A percentile compares a stretch with the other conserved stretches of the same genome.
These are phyloP conservation scores for Oenanthe sinensis DNA, from an alignment of 129 eudicot species.

Conservation along the genomic window DNA sequence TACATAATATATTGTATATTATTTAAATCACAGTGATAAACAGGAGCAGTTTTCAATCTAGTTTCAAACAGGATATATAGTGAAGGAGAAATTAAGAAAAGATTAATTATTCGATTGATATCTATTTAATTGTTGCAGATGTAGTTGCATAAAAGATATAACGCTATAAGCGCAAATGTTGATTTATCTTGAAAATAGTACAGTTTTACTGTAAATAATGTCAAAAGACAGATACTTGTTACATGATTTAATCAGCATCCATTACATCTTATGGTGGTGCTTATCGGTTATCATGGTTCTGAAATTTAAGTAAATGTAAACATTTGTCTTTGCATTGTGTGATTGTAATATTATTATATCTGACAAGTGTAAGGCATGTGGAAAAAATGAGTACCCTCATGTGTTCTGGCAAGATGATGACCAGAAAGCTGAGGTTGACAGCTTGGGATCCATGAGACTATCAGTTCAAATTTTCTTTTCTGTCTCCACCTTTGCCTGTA, in stretches of 20 bases:
- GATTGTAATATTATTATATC: neutral
- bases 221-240: neutral
- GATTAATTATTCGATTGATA: too few relatives aligned
- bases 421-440: neutral
- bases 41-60: neutral
- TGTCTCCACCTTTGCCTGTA: neutral
- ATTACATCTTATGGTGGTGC: neutral
- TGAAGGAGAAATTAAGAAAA: neutral
- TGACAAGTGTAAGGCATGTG: neutral
- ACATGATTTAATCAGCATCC: neutral
- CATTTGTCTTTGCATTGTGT: neutral
- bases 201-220: neutral
- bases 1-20: neutral
- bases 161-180: neutral
- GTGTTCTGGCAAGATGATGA: constrained; percentile 9
- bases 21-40: neutral
- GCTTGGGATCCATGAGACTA: neutral
- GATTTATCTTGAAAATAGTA: neutral
- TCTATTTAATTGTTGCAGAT: neutral
- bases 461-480: neutral
- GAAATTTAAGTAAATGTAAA: neutral
- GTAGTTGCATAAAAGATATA: neutral
- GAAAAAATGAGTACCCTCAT: neutral
- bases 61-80: neutral
- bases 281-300: neutral